phyloP scores from a whole-genome alignment of 352 stramenopile genomes.

The Phytopythium cucurbitacearum region DNA sequence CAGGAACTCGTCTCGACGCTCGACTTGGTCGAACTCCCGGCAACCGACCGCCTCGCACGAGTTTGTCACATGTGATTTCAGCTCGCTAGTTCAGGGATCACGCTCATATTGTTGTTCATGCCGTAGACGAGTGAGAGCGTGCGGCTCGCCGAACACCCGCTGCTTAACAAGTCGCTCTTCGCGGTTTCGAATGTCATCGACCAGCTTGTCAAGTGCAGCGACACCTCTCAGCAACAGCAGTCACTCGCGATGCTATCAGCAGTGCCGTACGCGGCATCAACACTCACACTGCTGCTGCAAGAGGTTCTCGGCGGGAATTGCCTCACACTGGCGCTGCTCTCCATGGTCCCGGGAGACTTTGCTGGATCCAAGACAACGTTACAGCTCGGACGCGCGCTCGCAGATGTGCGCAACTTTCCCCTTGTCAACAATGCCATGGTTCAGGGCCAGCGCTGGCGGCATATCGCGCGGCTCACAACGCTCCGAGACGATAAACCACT shows the following conservation, averaged over 20 bases:
- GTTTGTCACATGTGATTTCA: slow-evolving; percentile 14
- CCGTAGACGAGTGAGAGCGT: slow-evolving; percentile 20
- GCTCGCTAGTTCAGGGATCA: background rate
- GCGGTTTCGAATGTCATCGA: slow-evolving; percentile 36
- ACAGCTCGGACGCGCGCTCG: slow-evolving; percentile 24
- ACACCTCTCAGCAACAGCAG: background rate
- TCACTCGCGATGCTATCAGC: background rate
- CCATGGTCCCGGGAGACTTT: slow-evolving; percentile 31
- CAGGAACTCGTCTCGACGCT: slow-evolving; percentile 43
- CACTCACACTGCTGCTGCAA: slow-evolving; percentile 38
- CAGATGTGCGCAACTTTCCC: slow-evolving; percentile 35
- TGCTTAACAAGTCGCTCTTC: slow-evolving; percentile 56
- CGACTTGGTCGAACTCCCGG: slow-evolving; percentile 39
- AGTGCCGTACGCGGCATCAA: slow-evolving; percentile 21
- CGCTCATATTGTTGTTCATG: background rate
- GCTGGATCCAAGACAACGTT: slow-evolving; percentile 33
- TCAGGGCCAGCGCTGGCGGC: slow-evolving; percentile 28
- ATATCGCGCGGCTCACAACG: slow-evolving; percentile 5
- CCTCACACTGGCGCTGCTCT: slow-evolving; percentile 40
- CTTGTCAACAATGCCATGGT: slow-evolving; percentile 58
- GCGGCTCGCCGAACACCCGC: slow-evolving; percentile 40
- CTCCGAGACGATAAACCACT: background rate
- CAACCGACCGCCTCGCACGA: slow-evolving; percentile 40
- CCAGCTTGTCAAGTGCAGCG: background rate
- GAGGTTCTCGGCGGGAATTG: slow-evolving; percentile 51